Percentiles rank a stretch among this genome's conserved stretches.
phyloP scores from a whole-genome alignment of 1,284 basidiomycete genomes.

The Sporisorium reilianum region DNA sequence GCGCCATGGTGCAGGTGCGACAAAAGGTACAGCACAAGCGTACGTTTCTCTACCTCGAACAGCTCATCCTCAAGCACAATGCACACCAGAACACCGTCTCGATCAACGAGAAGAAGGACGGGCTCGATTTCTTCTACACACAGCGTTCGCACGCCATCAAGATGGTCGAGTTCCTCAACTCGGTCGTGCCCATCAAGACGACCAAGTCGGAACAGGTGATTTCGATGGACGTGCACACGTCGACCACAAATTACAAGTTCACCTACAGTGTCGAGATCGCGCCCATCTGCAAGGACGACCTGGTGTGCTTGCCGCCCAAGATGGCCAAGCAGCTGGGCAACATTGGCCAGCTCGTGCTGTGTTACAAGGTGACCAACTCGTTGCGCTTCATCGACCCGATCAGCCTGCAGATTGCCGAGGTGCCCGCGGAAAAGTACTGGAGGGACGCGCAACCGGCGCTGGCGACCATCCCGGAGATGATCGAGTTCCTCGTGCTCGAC shows the following conservation, averaged over 20 bases:
- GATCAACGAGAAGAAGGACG: slow-evolving; percentile 92
- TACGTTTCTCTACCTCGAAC: slow-evolving; percentile 97
- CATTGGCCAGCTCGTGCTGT: slow-evolving; percentile 87
- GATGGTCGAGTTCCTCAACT: slow-evolving; percentile 93
- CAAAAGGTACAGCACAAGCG: slow-evolving; percentile 92
- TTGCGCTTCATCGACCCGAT: slow-evolving; percentile 90
- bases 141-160: slow-evolving; percentile 90
- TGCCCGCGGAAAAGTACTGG: slow-evolving; percentile 88
- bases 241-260: slow-evolving; percentile 95
- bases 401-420: slow-evolving; percentile 85
- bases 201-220: slow-evolving; percentile 94
- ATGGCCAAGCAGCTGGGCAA: slow-evolving; percentile 85
- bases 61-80: slow-evolving; percentile 94
- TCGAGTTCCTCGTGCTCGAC: slow-evolving; percentile 95
- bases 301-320: slow-evolving; percentile 87
- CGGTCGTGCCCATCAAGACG: slow-evolving; percentile 86
- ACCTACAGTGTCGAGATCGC: slow-evolving; percentile 97
- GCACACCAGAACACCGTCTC: slow-evolving; percentile 96
- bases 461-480: slow-evolving; percentile 83
- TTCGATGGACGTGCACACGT: slow-evolving; percentile 89
- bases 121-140: slow-evolving; percentile 96
- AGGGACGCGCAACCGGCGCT: slow-evolving; percentile 86
- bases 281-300: slow-evolving; percentile 96
- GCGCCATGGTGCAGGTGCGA: slow-evolving; percentile 93
- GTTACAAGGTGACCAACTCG: slow-evolving; percentile 90